These are phyloP conservation scores for Wickerhamomyces rabaulensis DNA, from an alignment of 805 yeast genomes.

Conservation along the genomic window DNA sequence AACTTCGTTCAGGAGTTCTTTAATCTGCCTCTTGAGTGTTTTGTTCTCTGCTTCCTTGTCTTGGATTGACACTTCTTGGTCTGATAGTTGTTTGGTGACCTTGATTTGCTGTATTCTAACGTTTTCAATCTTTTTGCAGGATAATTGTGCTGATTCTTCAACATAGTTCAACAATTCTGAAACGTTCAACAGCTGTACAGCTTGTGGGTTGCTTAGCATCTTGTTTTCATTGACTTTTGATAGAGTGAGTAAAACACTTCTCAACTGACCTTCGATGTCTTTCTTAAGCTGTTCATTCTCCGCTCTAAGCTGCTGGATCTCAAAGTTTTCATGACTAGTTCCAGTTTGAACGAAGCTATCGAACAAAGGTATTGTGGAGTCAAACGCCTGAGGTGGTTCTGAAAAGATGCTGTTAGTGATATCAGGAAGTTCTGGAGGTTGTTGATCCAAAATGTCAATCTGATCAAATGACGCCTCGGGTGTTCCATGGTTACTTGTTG, in stretches of 20 bases:
- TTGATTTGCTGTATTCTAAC: slow-evolving; percentile 5
- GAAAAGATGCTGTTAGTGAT: background rate
- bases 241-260: background rate
- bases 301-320: background rate
- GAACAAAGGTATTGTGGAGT: slow-evolving; percentile 3
- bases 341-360: background rate
- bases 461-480: slow-evolving; percentile 19
- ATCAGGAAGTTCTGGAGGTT: slow-evolving; percentile 16
- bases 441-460: slow-evolving; percentile 21
- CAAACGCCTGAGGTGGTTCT: background rate
- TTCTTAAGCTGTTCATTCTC: background rate
- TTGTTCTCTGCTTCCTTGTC: background rate
- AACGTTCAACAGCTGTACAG: background rate
- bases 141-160: background rate
- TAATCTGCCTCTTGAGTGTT: background rate
- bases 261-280: background rate
- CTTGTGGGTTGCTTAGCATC: background rate
- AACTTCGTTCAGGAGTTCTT: background rate
- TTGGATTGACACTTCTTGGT: background rate
- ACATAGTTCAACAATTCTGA: slow-evolving; percentile 1
- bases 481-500: slow-evolving; percentile 1
- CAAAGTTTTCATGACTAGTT: background rate
- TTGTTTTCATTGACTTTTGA: background rate
- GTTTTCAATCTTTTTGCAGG: background rate
- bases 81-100: slow-evolving; percentile 4